Evolutionary conservation across 192 early-diverging fungal genomes (phyloP), one percentile per base, ranked within the genome.

Genomic region (Coemansia sp.): DNA sequence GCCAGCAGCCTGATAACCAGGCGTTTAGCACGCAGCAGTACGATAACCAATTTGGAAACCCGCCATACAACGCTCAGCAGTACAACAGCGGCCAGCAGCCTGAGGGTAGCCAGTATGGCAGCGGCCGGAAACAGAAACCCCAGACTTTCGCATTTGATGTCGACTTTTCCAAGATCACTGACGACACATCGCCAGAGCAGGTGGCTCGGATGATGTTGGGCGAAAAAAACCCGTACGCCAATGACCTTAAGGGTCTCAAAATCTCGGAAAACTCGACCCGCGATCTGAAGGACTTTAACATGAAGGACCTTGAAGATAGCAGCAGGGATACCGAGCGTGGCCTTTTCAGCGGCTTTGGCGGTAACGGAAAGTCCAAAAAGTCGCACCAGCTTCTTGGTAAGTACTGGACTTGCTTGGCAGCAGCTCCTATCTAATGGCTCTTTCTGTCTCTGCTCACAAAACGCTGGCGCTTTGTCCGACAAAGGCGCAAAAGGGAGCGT

Each of bases 301-400:
- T 69, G 43, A 38, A 60, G 11, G 70, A 59, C 39, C 53, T 77
- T 11, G 37, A 64, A 45, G 3, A 37, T 21, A 63, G 20, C 51
- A 8, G 21, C n/a, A 31, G 36, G 18, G 43, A 24, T 3, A 37
- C 31, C 61, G 56, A 69, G 23, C 79, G 79, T 28, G 79, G 79
- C 18, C 45, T 82, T 21, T 74, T 79, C 61, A 26, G 31, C 26
- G 59, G 77, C 66, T 72, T 72, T 51, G 59, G 61, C 48, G 53
- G 63, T 53, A 65, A 37, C 38, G 79, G 79, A 39, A 37, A 82
- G 71, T 76, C 79, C 20, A 76, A 76, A 61, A 76, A 31, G 7
- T 68, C 64, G 61, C 79, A 82, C 53, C 79, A 82, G 70, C 70
- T 82, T 55, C 61, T 82, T 63, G 79, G 79, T 82, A 82, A 73